Percentiles rank a stretch among this genome's conserved stretches.
phyloP scores from a whole-genome alignment of 176 grass and related monocot genomes.

The Rhynchospora pubera region DNA sequence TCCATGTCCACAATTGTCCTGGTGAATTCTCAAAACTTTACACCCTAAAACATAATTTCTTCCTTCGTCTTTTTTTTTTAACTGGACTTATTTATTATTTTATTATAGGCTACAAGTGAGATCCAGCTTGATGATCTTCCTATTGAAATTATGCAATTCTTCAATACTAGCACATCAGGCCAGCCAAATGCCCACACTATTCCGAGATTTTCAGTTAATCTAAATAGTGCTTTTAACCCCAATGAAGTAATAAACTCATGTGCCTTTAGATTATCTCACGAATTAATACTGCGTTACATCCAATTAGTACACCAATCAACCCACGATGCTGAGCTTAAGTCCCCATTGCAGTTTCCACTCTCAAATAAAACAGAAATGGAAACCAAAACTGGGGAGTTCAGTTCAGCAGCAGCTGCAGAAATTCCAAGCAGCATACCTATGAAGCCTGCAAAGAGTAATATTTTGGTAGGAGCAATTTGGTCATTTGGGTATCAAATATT shows the following conservation, averaged over 20 bases:
- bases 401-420: neutral
- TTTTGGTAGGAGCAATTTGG: constrained; percentile 44
- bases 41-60: neutral
- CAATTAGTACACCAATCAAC: constrained; percentile 54
- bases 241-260: constrained; percentile 64
- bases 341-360: neutral
- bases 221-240: constrained; percentile 60
- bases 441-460: constrained; percentile 12
- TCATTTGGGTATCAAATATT: constrained; percentile 88
- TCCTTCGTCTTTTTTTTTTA: constrained; percentile 26
- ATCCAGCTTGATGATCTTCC: constrained; percentile 74
- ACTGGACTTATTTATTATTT: constrained; percentile 18
- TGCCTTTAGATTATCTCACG: constrained; percentile 49
- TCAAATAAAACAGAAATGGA: constrained; percentile 2
- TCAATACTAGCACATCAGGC: constrained; percentile 50
- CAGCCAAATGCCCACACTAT: constrained; percentile 42
- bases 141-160: constrained; percentile 66
- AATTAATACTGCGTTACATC: constrained; percentile 69
- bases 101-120: constrained; percentile 74
- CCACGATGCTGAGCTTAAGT: constrained; percentile 35
- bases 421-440: neutral
- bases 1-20: constrained; percentile 78
- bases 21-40: constrained; percentile 37
- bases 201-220: constrained; percentile 64
- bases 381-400: constrained; percentile 8